Base-by-base conservation (phyloP, 805 yeast species). In the Candida boleticola region DNA sequence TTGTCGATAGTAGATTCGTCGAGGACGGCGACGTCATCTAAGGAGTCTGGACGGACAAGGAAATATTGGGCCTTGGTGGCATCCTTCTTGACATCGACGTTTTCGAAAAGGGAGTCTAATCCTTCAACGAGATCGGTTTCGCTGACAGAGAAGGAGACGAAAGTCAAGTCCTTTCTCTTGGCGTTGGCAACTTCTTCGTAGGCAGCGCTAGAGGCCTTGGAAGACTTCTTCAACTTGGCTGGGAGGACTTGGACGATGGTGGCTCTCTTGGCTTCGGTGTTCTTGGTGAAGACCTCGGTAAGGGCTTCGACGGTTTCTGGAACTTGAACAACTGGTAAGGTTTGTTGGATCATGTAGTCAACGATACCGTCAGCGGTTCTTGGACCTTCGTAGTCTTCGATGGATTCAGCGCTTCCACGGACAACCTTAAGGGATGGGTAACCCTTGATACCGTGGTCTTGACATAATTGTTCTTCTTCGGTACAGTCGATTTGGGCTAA, bases 401-500 rank as follows among this genome's bases (percentile, higher is more conserved):
- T 73, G 36, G 60, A 64, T 5, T 64, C 53, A 31, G 68, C 66
- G 17, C 49, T 45, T 47, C 78, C 79, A 61, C 83, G 80, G 69
- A 85, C 80, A 23, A 89, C 78, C 68, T 85, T 87, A 64, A 88
- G 65, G 27, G 92, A 81, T 61, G 96, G 96, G 68, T 85, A 88
- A 43, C 96, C 96, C 65, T 72, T 80, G 52, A 88, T 76, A 22
- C 79, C 86, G 47, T 74, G 81, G 33, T 75, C 70, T 54, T 71
- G 70, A 66, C 96, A 88, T 49, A 88, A 73, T 14, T 79, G 83
- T 55, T 77, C 77, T 52, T 88, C 83, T 53, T 77, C 86, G 27
- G 89, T 83, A 76, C 96, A 88, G 64, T 88, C 95, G 50, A 88
- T 71, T 71, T 88, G 95, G 36, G 89, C 95, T 57, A 88, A 71